Base-by-base conservation (phyloP, 129 eudicot species). In the Erigeron canadensis region DNA sequence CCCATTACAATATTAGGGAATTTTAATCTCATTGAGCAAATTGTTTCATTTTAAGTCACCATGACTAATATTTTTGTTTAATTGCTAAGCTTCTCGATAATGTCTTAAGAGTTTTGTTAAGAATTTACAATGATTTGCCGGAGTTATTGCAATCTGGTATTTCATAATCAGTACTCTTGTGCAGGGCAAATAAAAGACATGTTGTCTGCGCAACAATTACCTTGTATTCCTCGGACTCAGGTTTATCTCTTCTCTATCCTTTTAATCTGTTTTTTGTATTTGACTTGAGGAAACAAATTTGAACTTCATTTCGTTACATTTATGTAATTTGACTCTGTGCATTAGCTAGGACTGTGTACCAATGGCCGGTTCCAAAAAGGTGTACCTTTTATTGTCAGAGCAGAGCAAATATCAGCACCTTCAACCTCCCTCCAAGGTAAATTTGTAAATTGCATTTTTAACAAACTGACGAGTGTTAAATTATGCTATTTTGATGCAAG, bases 331-430 rank as follows among this genome's bases (percentile, higher is more conserved):
- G 54, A 69, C 63, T 82, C 58, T 63, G 55, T 85, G 82, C 80
- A 80, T 74, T 85, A 84, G 85, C 54, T 82, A 83, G 95, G 90
- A 65, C 23, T 62, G 72, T 75, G 72, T 83, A 76, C 81, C 75
- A 78, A 83, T 65, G 80, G 83, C 56, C 88, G 65, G 39, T 45
- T 62, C 74, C 84, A 70, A 50, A 88, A 72, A 72, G 72, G 71
- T 10, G 61, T 64, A 19, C 64, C 82, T 44, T 83, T 80, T 67
- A 22, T 73, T 59, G 83, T 88, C 42, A 88, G 81, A 81, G 88
- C 95, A 39, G 89, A 82, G 76, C 85, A 87, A 69, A 72, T 77
- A 46, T 72, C 86, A 19, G 72, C 86, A 39, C 71, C 89, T 58
- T 82, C 87, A 59, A 74, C 80, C 73, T 65, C 86, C 37, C 62